Evolutionary conservation across 805 yeast species (phyloP), one percentile per base, ranked within the genome.

Genomic region (Candida koratica): DNA sequence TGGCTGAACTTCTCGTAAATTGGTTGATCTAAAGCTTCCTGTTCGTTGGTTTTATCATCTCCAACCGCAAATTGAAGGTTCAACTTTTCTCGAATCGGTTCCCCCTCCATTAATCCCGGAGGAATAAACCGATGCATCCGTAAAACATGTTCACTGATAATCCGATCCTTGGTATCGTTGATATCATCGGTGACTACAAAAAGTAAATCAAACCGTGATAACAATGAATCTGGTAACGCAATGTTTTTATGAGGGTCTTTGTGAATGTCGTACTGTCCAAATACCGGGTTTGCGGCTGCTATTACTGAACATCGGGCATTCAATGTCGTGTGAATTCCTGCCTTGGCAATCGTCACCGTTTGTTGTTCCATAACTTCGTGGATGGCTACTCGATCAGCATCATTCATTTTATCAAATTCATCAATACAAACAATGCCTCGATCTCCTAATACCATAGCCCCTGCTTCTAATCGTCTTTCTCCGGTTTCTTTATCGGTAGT

Each of bases 281-380:
- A 89, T 2, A 90, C 87, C 1, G 98, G 98, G 58, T 90, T 90
- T 6, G 98, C 98, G 22, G 98, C 98, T 1, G 97, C 97, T 47
- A 90, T 76, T 12, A 90, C 97, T 18, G 95, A 84, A 66, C 97
- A 90, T 52, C 98, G 78, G 10, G 98, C 97, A 56, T 90, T 90
- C 48, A 90, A 72, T 5, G 97, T 84, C 2, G 97, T 89, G 60
- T 90, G 97, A 52, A 90, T 90, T 45, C 98, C 98, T 4, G 97
- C 98, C 60, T 90, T 90, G 35, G 97, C 95, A 53, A 90, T 89
- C 2, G 97, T 89, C 18, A 90, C 96, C 0, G 98, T 93, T 61
- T 93, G 98, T 65, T 93, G 98, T 67, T 93, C 98, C 98, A 93
- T 93, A 33, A 93, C 98, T 73, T 93, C 98, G 63, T 93, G 98